Evolutionary conservation across 2,329 filamentous ascomycete species (phyloP).

Genomic region (Nothomitra cinnamomea): DNA sequence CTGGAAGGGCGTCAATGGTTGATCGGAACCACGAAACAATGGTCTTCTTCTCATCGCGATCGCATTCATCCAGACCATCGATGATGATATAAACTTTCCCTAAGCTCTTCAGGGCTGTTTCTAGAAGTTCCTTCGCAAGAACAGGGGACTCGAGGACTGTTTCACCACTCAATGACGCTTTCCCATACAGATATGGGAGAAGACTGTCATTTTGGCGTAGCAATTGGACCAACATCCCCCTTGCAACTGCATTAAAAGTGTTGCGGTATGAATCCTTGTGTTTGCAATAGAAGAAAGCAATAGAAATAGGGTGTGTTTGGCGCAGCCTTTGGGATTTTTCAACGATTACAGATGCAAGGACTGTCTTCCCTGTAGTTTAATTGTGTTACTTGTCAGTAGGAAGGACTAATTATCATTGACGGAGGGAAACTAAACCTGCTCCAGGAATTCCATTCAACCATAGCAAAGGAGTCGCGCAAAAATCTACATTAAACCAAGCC

Average conservation of each 20-base stretch:
- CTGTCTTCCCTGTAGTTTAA: slow-evolving; percentile 23
- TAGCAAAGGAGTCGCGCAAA: slow-evolving; percentile 12
- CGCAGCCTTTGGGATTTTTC: slow-evolving; percentile 12
- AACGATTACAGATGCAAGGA: slow-evolving; percentile 24
- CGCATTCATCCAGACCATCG: slow-evolving; percentile 29
- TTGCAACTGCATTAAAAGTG: neutral
- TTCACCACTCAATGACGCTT: neutral
- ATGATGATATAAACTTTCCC: slow-evolving; percentile 23
- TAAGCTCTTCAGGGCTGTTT: slow-evolving; percentile 16
- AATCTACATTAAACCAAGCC: neutral
- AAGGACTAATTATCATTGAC: neutral
- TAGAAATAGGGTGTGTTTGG: neutral
- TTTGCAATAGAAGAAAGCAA: neutral
- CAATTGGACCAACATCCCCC: neutral
- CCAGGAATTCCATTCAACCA: slow-evolving; percentile 21
- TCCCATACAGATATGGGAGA: neutral
- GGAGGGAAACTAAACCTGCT: slow-evolving; percentile 11
- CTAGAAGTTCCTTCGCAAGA: slow-evolving; percentile 17
- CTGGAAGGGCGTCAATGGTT: slow-evolving; percentile 9
- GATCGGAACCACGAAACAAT: slow-evolving; percentile 17
- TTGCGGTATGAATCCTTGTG: neutral
- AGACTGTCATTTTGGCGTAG: neutral
- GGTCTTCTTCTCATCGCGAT: slow-evolving; percentile 15
- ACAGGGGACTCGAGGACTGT: slow-evolving; percentile 7
- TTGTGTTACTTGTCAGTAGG: neutral